Evolutionary conservation across 208 protist species (phyloP), one percentile per base, ranked within the genome.

Genomic region (Entamoeba moshkovskii): DNA sequence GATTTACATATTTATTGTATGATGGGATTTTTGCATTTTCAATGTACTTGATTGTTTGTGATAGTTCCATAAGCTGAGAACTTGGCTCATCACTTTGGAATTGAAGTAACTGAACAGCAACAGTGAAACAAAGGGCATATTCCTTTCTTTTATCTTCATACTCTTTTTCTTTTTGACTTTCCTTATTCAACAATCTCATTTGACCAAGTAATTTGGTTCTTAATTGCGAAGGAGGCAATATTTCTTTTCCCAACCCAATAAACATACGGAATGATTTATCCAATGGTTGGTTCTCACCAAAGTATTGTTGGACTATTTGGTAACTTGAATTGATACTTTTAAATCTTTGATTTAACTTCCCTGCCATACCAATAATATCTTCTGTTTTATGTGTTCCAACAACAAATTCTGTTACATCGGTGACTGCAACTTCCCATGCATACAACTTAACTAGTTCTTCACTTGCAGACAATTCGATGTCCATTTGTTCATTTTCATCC

Each of bases 91-190:
- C 59, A 42, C 8, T 85, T 38, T 85, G 59, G 3, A 85, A 85
- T 38, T 85, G 29, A 29, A 85, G 33, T 85, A 85, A 85, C 25
- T 85, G 59, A 85, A 85, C 59, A 33, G 59, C 25, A 38, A 85
- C 33, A 29, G 13, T 42, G 25, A 85, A 85, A 85, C 59, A 85
- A 42, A 42, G 59, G 11, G 59, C 59, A 85, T 85, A 85, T 85
- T 85, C 59, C n/a, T 85, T 85, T 85, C 59, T 85, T 85, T 85
- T 29, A 29, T 85, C 59, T 85, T 85, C 59, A 85, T 85, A 42
- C 11, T 29, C 59, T 85, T 85, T 85, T 85, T 85, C 59, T 85
- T 85, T 85, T 38, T 85, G 59, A 85, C 59, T 85, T 29, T 85
- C 59, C n/a, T 85, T 85, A 85, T 85, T 85, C 13, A 85, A 38